A percentile compares a stretch with the other conserved stretches of the same genome.
Evolutionary conservation across 2,329 filamentous ascomycete species (phyloP).

Genomic region (Didymosphaeria variabile): DNA sequence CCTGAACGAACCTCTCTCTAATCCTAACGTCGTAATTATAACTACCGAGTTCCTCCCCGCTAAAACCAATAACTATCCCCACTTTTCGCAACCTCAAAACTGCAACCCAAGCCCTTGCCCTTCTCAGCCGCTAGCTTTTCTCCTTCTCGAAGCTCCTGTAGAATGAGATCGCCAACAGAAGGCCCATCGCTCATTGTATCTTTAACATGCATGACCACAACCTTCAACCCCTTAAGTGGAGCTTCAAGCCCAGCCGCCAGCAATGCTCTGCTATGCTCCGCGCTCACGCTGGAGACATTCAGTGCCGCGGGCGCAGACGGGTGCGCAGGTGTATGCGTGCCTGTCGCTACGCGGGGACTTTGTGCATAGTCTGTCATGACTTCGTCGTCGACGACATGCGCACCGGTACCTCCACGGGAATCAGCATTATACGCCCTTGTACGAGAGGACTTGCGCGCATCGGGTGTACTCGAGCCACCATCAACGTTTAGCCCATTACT

Average conservation of each 20-base stretch:
- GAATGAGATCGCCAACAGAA: constrained; percentile 70
- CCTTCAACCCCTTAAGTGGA: constrained; percentile 75
- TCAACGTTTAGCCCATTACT: constrained; percentile 44
- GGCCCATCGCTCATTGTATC: constrained; percentile 80
- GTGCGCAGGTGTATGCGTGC: constrained; percentile 35
- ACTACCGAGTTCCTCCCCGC: background rate
- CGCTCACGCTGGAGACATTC: constrained; percentile 31
- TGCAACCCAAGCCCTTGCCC: constrained; percentile 75
- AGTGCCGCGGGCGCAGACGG: constrained; percentile 35
- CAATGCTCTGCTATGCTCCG: constrained; percentile 40
- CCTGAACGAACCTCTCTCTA: background rate
- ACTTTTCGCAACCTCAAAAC: constrained; percentile 75
- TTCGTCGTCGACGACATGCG: constrained; percentile 34
- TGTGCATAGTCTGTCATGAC: constrained; percentile 37
- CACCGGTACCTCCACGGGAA: background rate
- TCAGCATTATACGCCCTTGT: constrained; percentile 11
- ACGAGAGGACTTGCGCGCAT: constrained; percentile 18
- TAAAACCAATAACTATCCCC: constrained; percentile 66
- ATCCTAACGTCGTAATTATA: background rate
- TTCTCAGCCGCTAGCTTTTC: constrained; percentile 59
- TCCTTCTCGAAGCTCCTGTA: constrained; percentile 72
- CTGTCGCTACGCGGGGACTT: constrained; percentile 21
- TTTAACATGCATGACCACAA: constrained; percentile 95
- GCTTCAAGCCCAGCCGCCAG: constrained; percentile 37
- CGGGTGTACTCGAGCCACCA: constrained; percentile 2